These are phyloP conservation scores for Boehmeria nivea DNA, from an alignment of 306 rosid genomes.

Conservation along the genomic window DNA sequence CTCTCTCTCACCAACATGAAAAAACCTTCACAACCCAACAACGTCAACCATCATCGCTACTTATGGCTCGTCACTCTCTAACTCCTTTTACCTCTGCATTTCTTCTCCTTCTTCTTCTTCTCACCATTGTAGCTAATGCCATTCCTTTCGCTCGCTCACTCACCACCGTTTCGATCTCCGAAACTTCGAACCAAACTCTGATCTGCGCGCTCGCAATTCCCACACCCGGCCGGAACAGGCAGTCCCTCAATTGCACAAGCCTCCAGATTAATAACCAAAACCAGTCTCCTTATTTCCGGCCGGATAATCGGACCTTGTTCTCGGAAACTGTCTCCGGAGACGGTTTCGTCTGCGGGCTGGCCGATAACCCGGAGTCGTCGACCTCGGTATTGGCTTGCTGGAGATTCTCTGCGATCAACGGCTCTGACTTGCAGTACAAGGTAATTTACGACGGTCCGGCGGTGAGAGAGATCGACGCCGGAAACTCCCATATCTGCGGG, in stretches of 20 bases:
- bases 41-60: too few relatives aligned
- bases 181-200: conserved; percentile 34
- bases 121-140: conserved; percentile 15
- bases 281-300: not conserved
- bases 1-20: conserved; percentile 1
- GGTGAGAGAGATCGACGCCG: conserved; percentile 37
- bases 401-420: conserved; percentile 57
- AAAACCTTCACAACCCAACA: not conserved
- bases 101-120: conserved; percentile 13
- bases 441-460: conserved; percentile 39
- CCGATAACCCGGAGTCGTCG: conserved; percentile 14
- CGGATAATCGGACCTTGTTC: conserved; percentile 20
- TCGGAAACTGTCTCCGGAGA: conserved; percentile 59
- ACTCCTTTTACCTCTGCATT: conserved; percentile 20
- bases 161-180: conserved; percentile 70
- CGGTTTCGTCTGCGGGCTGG: conserved; percentile 61
- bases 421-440: conserved; percentile 22
- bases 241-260: conserved; percentile 52
- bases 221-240: conserved; percentile 1
- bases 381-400: conserved; percentile 42
- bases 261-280: conserved; percentile 25
- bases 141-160: conserved; percentile 32
- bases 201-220: conserved; percentile 47
- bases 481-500: conserved; percentile 69
- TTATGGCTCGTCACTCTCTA: too few relatives aligned